phyloP scores from a whole-genome alignment of 2,329 filamentous ascomycete genomes.

The Aspergillus aculeatinus region DNA sequence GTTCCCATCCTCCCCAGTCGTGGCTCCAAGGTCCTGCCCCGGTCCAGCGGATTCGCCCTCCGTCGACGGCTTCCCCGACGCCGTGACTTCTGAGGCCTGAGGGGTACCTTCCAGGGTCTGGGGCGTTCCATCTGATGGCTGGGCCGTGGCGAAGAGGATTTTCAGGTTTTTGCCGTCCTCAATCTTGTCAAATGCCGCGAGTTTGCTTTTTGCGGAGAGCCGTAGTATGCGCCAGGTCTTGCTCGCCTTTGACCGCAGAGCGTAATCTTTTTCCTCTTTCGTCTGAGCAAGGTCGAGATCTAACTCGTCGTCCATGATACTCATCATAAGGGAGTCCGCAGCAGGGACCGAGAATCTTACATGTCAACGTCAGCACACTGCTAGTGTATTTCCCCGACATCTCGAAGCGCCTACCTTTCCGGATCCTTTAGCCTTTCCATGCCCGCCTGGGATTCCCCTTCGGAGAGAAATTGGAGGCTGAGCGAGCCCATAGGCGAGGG shows the following conservation, averaged over 20 bases:
- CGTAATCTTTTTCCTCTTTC: conserved; percentile 59
- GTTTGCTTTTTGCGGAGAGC: conserved; percentile 70
- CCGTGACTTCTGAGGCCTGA: conserved; percentile 23
- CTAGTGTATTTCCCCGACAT: background rate
- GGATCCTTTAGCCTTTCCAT: conserved; percentile 69
- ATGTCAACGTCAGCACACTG: conserved; percentile 15
- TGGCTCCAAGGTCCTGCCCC: conserved; percentile 8
- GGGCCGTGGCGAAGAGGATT: conserved; percentile 45
- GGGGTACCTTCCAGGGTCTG: conserved; percentile 20
- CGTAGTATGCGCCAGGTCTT: conserved; percentile 88
- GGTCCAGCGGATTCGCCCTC: conserved; percentile 12
- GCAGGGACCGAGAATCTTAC: conserved; percentile 66
- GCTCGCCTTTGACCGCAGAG: conserved; percentile 73
- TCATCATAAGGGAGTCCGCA: conserved; percentile 67
- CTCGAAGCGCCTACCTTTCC: conserved; percentile 46
- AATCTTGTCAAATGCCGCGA: conserved; percentile 81
- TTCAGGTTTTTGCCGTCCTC: conserved; percentile 74
- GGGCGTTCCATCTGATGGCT: conserved; percentile 19
- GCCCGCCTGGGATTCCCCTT: conserved; percentile 60
- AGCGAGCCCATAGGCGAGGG: conserved; percentile 69
- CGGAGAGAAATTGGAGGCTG: conserved; percentile 74
- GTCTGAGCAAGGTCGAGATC: conserved; percentile 78
- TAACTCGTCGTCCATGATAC: conserved; percentile 76
- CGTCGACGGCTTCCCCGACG: conserved; percentile 14
- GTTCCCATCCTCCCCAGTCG: conserved; percentile 10